Evolutionary conservation across 2,329 filamentous ascomycete genomes (phyloP).

Genomic region (Ascocoryne sarcoides): DNA sequence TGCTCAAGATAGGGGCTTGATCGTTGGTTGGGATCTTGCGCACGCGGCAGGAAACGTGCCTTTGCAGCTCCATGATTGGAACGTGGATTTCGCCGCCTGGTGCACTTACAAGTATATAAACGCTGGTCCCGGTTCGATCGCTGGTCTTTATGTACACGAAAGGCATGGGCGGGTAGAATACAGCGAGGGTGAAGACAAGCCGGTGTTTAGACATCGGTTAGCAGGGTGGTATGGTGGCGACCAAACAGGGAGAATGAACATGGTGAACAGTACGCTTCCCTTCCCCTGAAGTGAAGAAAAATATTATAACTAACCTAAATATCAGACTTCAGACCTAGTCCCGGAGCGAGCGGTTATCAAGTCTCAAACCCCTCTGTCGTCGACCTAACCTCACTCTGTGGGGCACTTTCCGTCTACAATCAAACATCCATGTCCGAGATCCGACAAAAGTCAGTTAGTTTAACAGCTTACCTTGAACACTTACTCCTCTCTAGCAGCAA

Average conservation of each 20-base stretch:
- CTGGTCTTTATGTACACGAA: conserved; percentile 72
- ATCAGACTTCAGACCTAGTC: conserved; percentile 60
- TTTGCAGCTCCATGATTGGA: conserved; percentile 74
- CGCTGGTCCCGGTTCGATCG: conserved; percentile 73
- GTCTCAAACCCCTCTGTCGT: conserved; percentile 76
- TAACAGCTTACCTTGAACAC: conserved; percentile 71
- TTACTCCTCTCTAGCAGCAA: conserved; percentile 41
- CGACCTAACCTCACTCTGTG: conserved; percentile 67
- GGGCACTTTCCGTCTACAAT: conserved; percentile 64
- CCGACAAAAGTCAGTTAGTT: conserved; percentile 58
- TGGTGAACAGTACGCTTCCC: conserved; percentile 52
- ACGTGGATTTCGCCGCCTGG: conserved; percentile 87
- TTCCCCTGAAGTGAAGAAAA: conserved; percentile 20
- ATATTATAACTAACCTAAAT: conserved; percentile 11
- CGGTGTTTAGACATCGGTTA: conserved; percentile 55
- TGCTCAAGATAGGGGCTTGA: conserved; percentile 61
- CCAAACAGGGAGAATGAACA: conserved; percentile 67
- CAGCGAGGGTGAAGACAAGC: conserved; percentile 31
- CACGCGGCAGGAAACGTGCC: conserved; percentile 81
- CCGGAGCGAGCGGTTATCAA: conserved; percentile 74
- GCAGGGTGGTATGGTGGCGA: conserved; percentile 84
- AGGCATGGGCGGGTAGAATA: conserved; percentile 52
- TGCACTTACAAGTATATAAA: conserved; percentile 96
- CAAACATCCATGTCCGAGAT: conserved; percentile 61
- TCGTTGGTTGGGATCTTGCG: conserved; percentile 81